A percentile compares a stretch with the other conserved stretches of the same genome.
These are phyloP conservation scores for Cadophora malorum DNA, from an alignment of 2,329 filamentous ascomycete genomes.

Conservation along the genomic window DNA sequence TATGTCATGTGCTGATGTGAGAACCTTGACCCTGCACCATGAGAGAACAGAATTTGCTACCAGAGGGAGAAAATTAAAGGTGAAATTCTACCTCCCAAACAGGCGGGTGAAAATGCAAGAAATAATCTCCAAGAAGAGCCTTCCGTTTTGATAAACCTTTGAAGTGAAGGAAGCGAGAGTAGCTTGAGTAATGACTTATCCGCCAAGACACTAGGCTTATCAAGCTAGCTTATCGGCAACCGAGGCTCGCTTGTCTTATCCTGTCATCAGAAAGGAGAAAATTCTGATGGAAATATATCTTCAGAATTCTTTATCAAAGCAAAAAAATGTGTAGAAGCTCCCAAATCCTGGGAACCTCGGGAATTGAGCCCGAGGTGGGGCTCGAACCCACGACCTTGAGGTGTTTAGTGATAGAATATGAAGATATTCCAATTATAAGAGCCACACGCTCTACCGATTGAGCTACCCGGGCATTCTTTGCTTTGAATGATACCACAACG, in stretches of 20 bases:
- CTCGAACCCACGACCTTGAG: constrained; percentile 20
- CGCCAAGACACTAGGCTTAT: too few species aligned
- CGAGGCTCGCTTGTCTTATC: not conserved
- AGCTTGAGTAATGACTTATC: too few species aligned
- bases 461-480: constrained; percentile 39
- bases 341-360: constrained; percentile 2
- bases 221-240: not conserved
- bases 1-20: too few species aligned
- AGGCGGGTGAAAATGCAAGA: too few species aligned
- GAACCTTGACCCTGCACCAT: too few species aligned
- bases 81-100: not conserved
- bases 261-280: not conserved
- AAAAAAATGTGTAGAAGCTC: constrained; percentile 1
- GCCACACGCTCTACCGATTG: constrained; percentile 45
- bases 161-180: too few species aligned
- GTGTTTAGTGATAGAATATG: constrained; percentile 11
- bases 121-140: too few species aligned
- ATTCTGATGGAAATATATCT: not conserved
- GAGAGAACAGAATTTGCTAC: too few species aligned
- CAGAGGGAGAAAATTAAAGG: not conserved
- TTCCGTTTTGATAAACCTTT: too few species aligned
- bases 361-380: constrained; percentile 15
- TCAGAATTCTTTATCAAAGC: not conserved
- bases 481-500: not conserved
- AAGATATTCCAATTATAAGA: constrained; percentile 32